Base-by-base conservation (phyloP, 2,329 filamentous ascomycete species). In the Myotisia sp. region DNA sequence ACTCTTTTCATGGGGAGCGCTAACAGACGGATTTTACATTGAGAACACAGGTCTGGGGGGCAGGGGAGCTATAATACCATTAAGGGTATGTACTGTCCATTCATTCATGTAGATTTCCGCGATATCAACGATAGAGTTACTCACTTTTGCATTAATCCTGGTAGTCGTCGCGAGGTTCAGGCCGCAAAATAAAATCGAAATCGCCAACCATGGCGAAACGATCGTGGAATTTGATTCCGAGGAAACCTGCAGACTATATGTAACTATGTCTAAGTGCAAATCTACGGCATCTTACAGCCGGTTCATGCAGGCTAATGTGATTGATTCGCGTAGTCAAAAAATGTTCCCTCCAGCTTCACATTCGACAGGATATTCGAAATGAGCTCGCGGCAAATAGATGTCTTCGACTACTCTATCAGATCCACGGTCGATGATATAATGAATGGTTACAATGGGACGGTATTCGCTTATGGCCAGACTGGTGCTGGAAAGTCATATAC, bases 401-500 rank as follows among this genome's bases (percentile, higher is more conserved):
- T 98, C 51, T 98, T 98, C 65, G 83, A 95, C 61, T 98, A 90
- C 65, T 95, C 90, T 26, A 95, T 98, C 59, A 78, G 81, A 44
- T 74, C 83, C 17, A 95, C 90, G 13, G 90, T 98, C 47, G 87
- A 95, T 64, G 90, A 95, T 57, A 94, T 98, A 47, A 71, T 98
- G 45, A 93, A 95, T 62, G 90, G 90, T 45, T 98, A 98, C 72
- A 98, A 98, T 65, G 90, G 87, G 54, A 95, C 87, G 9, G 87
- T 98, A 47, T 95, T 98, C 51, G 90, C 90, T 43, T 98, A 98
- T 57, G 90, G 90, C 45, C 90, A 95, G 68, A 98, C 90, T 1
- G 90, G 90, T 59, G 86, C 87, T 8, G 90, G 90, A 67, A 98
- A 98, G 68, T 95, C 90, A 14, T 95, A 92, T 58, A 95, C 90